phyloP scores from a whole-genome alignment of 2,329 filamentous ascomycete genomes.

The Botrytis sinoallii region DNA sequence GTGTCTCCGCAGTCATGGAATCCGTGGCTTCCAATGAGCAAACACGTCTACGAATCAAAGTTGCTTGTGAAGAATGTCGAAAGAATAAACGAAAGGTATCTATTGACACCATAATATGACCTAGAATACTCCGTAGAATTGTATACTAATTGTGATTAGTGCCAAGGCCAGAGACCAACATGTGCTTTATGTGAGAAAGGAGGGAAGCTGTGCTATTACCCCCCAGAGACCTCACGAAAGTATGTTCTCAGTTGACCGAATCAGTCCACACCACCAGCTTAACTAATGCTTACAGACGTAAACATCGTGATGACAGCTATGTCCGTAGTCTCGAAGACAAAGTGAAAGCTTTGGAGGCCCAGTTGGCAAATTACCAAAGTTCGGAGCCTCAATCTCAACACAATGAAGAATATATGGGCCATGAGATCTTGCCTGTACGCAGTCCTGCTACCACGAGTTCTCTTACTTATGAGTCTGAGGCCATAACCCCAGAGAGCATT shows the following conservation, averaged over 20 bases:
- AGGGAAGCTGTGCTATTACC: constrained; percentile 2
- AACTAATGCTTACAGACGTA: neutral
- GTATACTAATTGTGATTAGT: neutral
- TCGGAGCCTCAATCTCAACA: neutral
- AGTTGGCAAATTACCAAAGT: neutral
- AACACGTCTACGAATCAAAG: neutral
- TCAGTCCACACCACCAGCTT: neutral
- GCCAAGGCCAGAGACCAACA: neutral
- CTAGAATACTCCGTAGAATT: neutral
- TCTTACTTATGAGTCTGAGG: neutral
- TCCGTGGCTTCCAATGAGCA: neutral
- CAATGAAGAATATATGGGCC: neutral
- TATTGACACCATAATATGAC: neutral
- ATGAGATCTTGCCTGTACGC: neutral
- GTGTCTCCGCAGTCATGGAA: neutral
- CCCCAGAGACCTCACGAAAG: constrained; percentile 5
- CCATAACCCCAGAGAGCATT: neutral
- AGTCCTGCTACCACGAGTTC: neutral
- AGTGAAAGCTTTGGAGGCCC: neutral
- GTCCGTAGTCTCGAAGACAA: constrained; percentile 1
- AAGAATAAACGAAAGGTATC: constrained; percentile 6
- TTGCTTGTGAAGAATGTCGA: constrained; percentile 5
- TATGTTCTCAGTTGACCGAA: neutral
- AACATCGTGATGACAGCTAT: neutral
- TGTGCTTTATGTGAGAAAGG: constrained; percentile 2